Evolutionary conservation across 179 eudicot genomes (phyloP), one percentile per base, ranked within the genome.

Genomic region (Silene coronaria): DNA sequence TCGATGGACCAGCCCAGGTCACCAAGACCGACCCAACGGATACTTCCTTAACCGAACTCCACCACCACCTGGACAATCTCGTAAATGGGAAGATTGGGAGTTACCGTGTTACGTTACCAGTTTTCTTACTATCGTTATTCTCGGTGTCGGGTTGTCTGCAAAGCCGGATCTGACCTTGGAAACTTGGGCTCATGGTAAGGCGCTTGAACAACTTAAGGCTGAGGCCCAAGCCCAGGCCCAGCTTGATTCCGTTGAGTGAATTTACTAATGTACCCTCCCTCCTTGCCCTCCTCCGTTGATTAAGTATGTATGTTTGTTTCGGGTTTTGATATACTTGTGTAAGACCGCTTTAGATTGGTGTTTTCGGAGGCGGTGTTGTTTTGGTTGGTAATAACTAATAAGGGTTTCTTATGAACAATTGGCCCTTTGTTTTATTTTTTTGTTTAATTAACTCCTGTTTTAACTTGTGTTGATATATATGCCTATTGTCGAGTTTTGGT

Each of bases 81-180:
- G 97, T 3, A 87, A 88, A 58, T 93, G 98, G 98, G 98, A 93
- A 73, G 98, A 93, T 70, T 93, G 97, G 97, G 98, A 93, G 74
- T 83, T 93, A 0, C 98, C 98, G 8, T 93, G 97, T 82, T 93
- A 93, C 86, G 65, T 93, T 82, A 91, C 97, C 61, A 88, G 92
- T 84, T 91, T 90, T 82, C 87, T 91, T 78, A 87, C 97, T 27
- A 86, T 91, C 77, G 89, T 90, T 78, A 91, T 90, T 83, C 91
- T 91, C 8, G 96, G 97, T 17, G 97, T 91, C 0, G 97, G 97
- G 0, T 92, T 91, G 46, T 82, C 65, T 53, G 92, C 96, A 65
- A 90, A 91, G 84, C 97, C 97, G 65, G 97, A 91, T 90, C 89
- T 91, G 51, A 90, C 97, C 21, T 78, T 91, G 22, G 97, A 93